phyloP scores from a whole-genome alignment of 352 stramenopile genomes.

The Phytopythium montanum region DNA sequence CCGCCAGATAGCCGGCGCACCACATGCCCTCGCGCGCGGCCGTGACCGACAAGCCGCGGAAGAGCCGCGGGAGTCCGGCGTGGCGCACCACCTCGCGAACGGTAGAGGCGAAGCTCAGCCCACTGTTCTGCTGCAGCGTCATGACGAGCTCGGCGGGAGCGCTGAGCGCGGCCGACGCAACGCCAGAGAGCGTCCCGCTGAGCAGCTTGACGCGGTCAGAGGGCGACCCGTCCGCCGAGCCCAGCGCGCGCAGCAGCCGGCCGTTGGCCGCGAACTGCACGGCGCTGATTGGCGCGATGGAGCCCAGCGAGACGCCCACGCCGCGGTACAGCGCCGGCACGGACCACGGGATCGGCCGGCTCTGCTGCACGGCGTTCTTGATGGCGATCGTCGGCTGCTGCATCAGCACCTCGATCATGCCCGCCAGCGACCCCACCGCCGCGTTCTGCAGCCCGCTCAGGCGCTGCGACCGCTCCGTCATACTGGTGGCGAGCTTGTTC shows the following conservation, averaged over 20 bases:
- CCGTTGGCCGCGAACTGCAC: constrained; percentile 82
- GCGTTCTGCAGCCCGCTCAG: constrained; percentile 72
- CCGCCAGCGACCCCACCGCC: constrained; percentile 70
- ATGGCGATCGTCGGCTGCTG: constrained; percentile 84
- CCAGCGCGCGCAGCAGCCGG: constrained; percentile 45
- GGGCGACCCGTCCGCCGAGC: neutral
- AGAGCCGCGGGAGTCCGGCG: constrained; percentile 46
- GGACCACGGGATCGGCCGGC: constrained; percentile 59
- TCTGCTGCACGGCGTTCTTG: constrained; percentile 85
- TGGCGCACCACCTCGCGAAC: constrained; percentile 48
- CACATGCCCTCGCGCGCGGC: constrained; percentile 63
- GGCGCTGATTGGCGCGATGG: constrained; percentile 74
- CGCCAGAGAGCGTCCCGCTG: constrained; percentile 55
- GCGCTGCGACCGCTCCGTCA: constrained; percentile 53
- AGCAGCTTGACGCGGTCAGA: constrained; percentile 59
- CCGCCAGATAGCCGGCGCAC: constrained; percentile 76
- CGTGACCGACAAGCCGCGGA: constrained; percentile 57
- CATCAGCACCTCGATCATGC: constrained; percentile 82
- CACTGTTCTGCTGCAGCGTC: constrained; percentile 85
- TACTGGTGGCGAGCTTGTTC: too few species aligned
- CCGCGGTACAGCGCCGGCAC: constrained; percentile 65
- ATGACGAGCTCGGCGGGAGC: constrained; percentile 80
- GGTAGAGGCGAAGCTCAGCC: constrained; percentile 58
- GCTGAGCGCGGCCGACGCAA: constrained; percentile 59
- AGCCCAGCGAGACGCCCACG: constrained; percentile 71